phyloP scores from a whole-genome alignment of 768 basidiomycete species.

The Boletus subcaerulescens region DNA sequence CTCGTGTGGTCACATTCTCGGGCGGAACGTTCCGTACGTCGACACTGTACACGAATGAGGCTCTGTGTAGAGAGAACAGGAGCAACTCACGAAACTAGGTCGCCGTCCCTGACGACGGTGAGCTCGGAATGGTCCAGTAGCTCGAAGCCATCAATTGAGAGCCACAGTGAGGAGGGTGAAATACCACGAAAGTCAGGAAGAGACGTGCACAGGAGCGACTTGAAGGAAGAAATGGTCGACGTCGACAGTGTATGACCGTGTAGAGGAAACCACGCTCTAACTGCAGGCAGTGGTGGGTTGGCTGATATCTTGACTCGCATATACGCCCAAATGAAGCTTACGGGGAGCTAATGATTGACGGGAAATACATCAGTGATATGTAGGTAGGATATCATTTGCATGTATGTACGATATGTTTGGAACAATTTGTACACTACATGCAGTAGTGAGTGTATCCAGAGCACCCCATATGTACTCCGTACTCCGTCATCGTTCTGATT shows the following conservation, averaged over 20 bases:
- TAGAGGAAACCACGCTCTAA: conserved; percentile 54
- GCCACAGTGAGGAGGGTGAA: conserved; percentile 3
- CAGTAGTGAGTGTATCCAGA: too few relatives aligned
- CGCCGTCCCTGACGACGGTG: conserved; percentile 26
- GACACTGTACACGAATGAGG: conserved; percentile 16
- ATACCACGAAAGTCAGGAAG: conserved; percentile 9
- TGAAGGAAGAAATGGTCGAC: conserved; percentile 14
- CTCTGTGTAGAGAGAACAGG: too few relatives aligned
- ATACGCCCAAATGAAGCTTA: too few relatives aligned
- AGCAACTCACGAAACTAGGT: conserved; percentile 25
- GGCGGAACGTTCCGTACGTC: conserved; percentile 2
- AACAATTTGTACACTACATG: too few relatives aligned
- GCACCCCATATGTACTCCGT: too few relatives aligned
- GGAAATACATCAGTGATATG: too few relatives aligned
- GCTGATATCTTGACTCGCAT: conserved; percentile 51
- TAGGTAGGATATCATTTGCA: too few relatives aligned
- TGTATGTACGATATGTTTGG: too few relatives aligned
- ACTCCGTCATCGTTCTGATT: too few relatives aligned
- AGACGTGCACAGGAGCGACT: conserved; percentile 16
- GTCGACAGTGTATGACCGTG: neutral
- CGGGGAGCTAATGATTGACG: too few relatives aligned
- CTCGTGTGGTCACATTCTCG: too few relatives aligned
- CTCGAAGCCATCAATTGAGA: conserved; percentile 30
- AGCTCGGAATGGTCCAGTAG: conserved; percentile 28
- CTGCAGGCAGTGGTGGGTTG: conserved; percentile 42